Evolutionary conservation across 2,329 filamentous ascomycete genomes (phyloP).

Genomic region (Xylariaceae sp.): DNA sequence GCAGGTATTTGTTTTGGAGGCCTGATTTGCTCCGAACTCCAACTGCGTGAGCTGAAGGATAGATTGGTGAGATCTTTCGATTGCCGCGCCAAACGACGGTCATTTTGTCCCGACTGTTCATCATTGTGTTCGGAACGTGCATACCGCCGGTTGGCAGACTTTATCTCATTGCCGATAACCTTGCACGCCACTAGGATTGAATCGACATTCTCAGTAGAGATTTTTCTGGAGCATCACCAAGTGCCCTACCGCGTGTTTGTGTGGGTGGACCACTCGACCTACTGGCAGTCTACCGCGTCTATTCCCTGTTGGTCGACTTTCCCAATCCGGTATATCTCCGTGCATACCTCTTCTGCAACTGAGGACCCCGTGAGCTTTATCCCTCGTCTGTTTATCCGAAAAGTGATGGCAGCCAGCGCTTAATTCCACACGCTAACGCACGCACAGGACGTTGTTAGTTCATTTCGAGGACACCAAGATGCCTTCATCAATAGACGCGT

Average conservation of each 20-base stretch:
- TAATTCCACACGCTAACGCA: slow-evolving; percentile 23
- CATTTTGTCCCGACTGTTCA: too few relatives aligned
- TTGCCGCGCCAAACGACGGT: slow-evolving; percentile 2
- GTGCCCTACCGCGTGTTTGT: not conserved
- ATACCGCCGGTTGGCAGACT: not conserved
- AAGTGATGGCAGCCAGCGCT: slow-evolving; percentile 23
- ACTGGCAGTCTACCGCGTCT: slow-evolving; percentile 12
- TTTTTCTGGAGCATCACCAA: too few relatives aligned
- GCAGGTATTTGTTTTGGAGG: too few relatives aligned
- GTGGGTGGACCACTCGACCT: slow-evolving; percentile 15
- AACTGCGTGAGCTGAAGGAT: slow-evolving; percentile 2
- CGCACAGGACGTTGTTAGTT: slow-evolving; percentile 13
- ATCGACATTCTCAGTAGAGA: too few relatives aligned
- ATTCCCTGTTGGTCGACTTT: slow-evolving; percentile 6
- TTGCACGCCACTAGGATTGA: too few relatives aligned
- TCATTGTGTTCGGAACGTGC: not conserved
- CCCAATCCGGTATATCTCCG: slow-evolving; percentile 11
- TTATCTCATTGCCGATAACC: not conserved
- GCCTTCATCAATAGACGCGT: slow-evolving; percentile 20
- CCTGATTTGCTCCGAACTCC: too few relatives aligned
- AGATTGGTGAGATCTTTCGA: not conserved
- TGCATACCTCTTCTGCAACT: slow-evolving; percentile 10
- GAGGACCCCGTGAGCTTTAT: slow-evolving; percentile 16
- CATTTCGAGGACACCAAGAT: slow-evolving; percentile 19
- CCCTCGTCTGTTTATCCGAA: slow-evolving; percentile 6